Evolutionary conservation across 1,139 yeast genomes (phyloP), one percentile per base, ranked within the genome.

Genomic region (Yamadazyma triangularis): DNA sequence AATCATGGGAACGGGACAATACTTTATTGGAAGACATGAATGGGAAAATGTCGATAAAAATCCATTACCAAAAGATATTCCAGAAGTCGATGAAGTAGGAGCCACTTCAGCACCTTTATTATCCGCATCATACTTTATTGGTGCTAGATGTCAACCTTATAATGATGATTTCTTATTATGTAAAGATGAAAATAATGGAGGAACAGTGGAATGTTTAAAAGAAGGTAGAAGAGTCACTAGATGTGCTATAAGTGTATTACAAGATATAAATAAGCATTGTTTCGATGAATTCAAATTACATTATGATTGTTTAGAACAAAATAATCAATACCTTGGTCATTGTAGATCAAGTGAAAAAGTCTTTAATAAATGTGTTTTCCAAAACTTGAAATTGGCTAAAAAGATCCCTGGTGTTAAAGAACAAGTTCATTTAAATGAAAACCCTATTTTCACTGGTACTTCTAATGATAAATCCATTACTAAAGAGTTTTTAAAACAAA

Each of bases 161-260:
- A 85, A 84, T 53, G 95, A 86, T 51, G 95, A 86, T 53, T 86
- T 80, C 62, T 80, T 86, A 88, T 67, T 81, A 50, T 86, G 95
- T 59, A 83, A 83, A 51, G 70, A 77, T 44, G 84, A 83, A 49
- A 64, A 79, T 42, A 77, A 78, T 41, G 79, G 83, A 16, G 93
- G 93, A 4, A 73, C 81, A 29, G 53, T 79, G 29, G 89, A 85
- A 50, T 86, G 95, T 53, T 67, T 86, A 51, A 81, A 81, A 51
- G 95, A 86, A 58, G 95, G 95, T 28, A 73, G 95, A 56, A 67
- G 93, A 44, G 95, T 86, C 40, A 86, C 95, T 14, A 69, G 95
- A 52, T 86, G 95, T 59, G 95, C 95, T 26, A 70, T 84, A 31
- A 73, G 83, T 11, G 94, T 86, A 21, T 68, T 86, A 45, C 68